A percentile compares a stretch with the other conserved stretches of the same genome.
These are phyloP conservation scores for Sambucus nigra DNA, from an alignment of 129 eudicot species.

Conservation along the genomic window DNA sequence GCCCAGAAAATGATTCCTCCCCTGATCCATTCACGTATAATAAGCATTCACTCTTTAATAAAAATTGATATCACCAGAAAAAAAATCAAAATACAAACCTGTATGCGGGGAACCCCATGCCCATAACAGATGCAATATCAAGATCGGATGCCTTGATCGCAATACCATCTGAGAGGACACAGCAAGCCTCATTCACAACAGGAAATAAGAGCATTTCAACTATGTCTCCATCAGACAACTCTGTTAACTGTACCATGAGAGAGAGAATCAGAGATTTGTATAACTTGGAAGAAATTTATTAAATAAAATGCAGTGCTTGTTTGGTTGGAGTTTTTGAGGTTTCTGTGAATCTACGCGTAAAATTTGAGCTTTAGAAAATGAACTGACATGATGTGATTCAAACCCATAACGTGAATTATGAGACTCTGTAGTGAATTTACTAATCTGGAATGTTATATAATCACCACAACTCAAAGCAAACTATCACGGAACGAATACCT, in stretches of 20 bases:
- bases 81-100: slow-evolving; percentile 24
- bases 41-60: background rate
- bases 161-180: slow-evolving; percentile 29
- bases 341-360: too few relatives aligned
- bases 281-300: background rate
- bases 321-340: too few relatives aligned
- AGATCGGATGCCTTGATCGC: slow-evolving; percentile 36
- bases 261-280: background rate
- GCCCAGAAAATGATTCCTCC: slow-evolving; percentile 51
- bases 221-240: slow-evolving; percentile 29
- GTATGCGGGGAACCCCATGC: slow-evolving; percentile 48
- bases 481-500: too few relatives aligned
- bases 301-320: too few relatives aligned
- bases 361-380: too few relatives aligned
- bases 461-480: too few relatives aligned
- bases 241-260: slow-evolving; percentile 13
- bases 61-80: background rate
- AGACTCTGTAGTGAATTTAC: too few relatives aligned
- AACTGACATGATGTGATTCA: too few relatives aligned
- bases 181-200: slow-evolving; percentile 39
- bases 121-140: slow-evolving; percentile 44
- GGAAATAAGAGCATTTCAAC: slow-evolving; percentile 40
- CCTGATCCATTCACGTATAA: slow-evolving; percentile 13
- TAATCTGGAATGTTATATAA: too few relatives aligned
- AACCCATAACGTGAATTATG: too few relatives aligned